These are phyloP conservation scores for Xylaria flabelliformis DNA, from an alignment of 495 filamentous ascomycete species.

Conservation along the genomic window DNA sequence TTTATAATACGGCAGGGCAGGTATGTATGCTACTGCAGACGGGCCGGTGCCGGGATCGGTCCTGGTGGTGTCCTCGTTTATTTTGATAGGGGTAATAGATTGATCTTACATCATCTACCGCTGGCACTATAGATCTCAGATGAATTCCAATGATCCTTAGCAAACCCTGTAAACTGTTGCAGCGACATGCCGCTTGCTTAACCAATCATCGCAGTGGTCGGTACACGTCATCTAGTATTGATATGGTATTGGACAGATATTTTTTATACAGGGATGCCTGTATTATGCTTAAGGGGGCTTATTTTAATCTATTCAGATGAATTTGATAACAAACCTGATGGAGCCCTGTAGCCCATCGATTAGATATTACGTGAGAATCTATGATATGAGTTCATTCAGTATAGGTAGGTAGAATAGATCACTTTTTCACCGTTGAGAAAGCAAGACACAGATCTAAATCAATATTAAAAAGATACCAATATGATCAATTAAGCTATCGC, in stretches of 20 bases:
- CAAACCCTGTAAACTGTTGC: no score
- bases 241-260: not conserved
- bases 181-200: not conserved
- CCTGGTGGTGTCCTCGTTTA: not conserved
- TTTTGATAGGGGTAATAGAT: not conserved
- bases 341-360: not conserved
- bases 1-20: not conserved
- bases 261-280: not conserved
- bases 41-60: constrained; percentile 5
- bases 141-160: not conserved
- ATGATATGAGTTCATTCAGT: no score
- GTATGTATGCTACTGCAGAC: not conserved
- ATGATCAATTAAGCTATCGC: no score
- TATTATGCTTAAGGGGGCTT: not conserved
- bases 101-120: not conserved
- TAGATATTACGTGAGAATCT: no score
- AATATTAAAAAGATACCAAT: no score
- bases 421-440: no score
- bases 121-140: not conserved
- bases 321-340: not conserved
- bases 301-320: not conserved
- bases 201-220: not conserved
- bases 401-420: no score
- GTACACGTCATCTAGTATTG: not conserved
- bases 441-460: no score